Evolutionary conservation across 345 rosid genomes (phyloP), one percentile per base, ranked within the genome.

Genomic region (Hirschfeldia incana): DNA sequence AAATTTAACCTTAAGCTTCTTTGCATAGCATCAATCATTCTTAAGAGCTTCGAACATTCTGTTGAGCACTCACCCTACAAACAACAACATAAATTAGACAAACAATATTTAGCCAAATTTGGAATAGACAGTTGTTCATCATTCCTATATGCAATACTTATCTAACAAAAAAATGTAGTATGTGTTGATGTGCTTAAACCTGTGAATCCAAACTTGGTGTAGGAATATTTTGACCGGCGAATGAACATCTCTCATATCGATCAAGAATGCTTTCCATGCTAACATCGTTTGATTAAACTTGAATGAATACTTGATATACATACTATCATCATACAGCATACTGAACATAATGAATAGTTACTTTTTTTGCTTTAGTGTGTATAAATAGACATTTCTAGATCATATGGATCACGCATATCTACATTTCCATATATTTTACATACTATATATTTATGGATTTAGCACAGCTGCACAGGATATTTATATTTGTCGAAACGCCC

Each of bases 251-350:
- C 81, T 93, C 93, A 29, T 93, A 91, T 65, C 90, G 90, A 76
- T 90, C 92, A 17, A 93, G 75, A 80, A 90, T 89, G 16, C 76
- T 83, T 72, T 91, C 98, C 91, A 91, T 88, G 81, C 98, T 93
- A 75, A 67, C 27, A 80, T 55, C 8, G 9, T 61, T 44, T 68
- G 28, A 57, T 8, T 1, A 55, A 80, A 12, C 44, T 36, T 12
- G 2, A 36, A 53, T 80, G 7, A 80, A 53, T 5, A 53, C 12
- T 67, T 51, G 27, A 65, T 70, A 55, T 36, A 62, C 53, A 16
- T 17, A 5, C 49, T 37, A 55, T 33, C 59, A 67, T 13, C 68
- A 59, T 11, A 30, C 68, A 39, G 1, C 10, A 51, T 62, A 61
- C 15, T 21, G 26, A 63, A 63, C 67, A n/a, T 61, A 27, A 26